Evolutionary conservation across 495 filamentous ascomycete genomes (phyloP).

Genomic region (Penicillium dipodomyicola): DNA sequence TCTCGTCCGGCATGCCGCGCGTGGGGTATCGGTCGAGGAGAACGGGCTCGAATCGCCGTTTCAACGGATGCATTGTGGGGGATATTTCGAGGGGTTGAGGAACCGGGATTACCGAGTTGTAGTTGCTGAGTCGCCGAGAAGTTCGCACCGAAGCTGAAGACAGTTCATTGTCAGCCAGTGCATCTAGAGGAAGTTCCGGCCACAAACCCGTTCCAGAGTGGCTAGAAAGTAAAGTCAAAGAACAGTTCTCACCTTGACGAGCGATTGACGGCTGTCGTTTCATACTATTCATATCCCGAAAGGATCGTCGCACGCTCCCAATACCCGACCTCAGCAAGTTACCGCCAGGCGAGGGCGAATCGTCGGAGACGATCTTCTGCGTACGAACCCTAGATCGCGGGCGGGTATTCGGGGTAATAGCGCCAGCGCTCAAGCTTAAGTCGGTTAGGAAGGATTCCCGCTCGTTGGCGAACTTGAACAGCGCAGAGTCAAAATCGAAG

Average conservation of each 20-base stretch:
- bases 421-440: constrained; percentile 83
- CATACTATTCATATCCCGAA: constrained; percentile 90
- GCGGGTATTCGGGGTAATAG: constrained; percentile 65
- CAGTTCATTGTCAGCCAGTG: constrained; percentile 3
- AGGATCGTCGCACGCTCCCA: constrained; percentile 85
- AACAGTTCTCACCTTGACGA: constrained; percentile 65
- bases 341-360: constrained; percentile 46
- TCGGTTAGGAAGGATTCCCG: constrained; percentile 92
- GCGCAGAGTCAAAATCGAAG: constrained; percentile 88
- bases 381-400: constrained; percentile 73
- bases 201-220: not conserved
- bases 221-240: not conserved
- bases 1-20: constrained; percentile 75
- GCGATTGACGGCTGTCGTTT: constrained; percentile 80
- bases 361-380: constrained; percentile 78
- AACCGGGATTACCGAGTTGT: constrained; percentile 94
- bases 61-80: constrained; percentile 93
- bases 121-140: constrained; percentile 87
- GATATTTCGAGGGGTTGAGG: constrained; percentile 86
- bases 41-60: constrained; percentile 90
- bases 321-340: constrained; percentile 52
- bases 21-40: constrained; percentile 91
- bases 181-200: not conserved
- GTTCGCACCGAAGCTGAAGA: constrained; percentile 79
- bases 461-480: constrained; percentile 91